These are phyloP conservation scores for Trichoderma sp. DNA, from an alignment of 2,329 filamentous ascomycete genomes.

Conservation along the genomic window DNA sequence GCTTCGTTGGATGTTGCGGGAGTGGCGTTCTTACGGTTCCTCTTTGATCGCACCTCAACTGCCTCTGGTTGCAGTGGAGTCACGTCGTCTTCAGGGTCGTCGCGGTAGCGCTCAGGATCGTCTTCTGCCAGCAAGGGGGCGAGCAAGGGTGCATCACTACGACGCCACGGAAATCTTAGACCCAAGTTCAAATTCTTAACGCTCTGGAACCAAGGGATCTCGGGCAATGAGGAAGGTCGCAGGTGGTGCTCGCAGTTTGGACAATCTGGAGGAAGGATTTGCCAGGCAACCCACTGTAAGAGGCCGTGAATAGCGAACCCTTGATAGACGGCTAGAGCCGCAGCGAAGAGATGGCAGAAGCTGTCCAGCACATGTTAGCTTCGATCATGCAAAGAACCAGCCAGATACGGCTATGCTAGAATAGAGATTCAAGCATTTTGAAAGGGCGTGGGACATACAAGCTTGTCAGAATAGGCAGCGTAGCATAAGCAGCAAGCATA, in stretches of 20 bases:
- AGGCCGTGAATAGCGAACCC: constrained; percentile 40
- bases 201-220: constrained; percentile 35
- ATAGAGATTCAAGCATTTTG: neutral
- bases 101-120: constrained; percentile 27
- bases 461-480: constrained; percentile 40
- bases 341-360: constrained; percentile 38
- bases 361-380: constrained; percentile 25
- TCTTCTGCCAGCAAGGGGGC: constrained; percentile 27
- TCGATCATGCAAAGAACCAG: neutral
- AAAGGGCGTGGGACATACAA: constrained; percentile 33
- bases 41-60: constrained; percentile 26
- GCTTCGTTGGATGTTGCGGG: constrained; percentile 21
- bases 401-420: neutral
- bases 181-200: constrained; percentile 20
- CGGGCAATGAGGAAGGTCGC: constrained; percentile 36
- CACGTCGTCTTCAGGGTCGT: constrained; percentile 24
- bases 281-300: constrained; percentile 40
- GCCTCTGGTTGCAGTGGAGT: constrained; percentile 22
- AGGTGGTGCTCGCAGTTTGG: constrained; percentile 40
- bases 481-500: constrained; percentile 44
- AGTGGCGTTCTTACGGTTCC: constrained; percentile 24
- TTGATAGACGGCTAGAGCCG: constrained; percentile 38
- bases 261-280: constrained; percentile 39
- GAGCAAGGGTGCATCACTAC: constrained; percentile 25
- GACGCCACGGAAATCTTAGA: constrained; percentile 19